Percentiles rank a stretch among this genome's conserved stretches.
phyloP scores from a whole-genome alignment of 1,284 basidiomycete genomes.

The Apiotrichum mycotoxinovorans region DNA sequence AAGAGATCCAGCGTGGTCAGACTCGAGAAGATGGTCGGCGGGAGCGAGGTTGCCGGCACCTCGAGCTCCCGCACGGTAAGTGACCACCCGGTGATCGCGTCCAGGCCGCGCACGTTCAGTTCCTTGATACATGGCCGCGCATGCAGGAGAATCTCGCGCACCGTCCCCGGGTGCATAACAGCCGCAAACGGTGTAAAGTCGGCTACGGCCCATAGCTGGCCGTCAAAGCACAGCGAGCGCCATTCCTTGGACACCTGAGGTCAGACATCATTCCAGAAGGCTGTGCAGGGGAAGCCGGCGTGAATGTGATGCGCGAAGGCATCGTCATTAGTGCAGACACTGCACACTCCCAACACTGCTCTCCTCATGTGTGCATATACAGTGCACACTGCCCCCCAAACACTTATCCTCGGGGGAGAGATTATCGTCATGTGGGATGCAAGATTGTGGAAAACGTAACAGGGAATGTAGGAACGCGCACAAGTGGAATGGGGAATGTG shows the following conservation, averaged over 20 bases:
- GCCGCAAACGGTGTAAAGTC: slow-evolving; percentile 62
- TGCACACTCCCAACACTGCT: no score
- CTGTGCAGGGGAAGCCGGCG: no score
- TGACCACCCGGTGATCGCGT: slow-evolving; percentile 53
- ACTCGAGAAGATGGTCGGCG: slow-evolving; percentile 14
- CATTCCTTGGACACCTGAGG: slow-evolving; percentile 77
- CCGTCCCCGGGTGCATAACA: slow-evolving; percentile 36
- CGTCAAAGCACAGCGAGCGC: slow-evolving; percentile 75
- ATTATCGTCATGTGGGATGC: background rate
- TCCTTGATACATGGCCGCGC: slow-evolving; percentile 64
- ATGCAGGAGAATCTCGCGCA: slow-evolving; percentile 27
- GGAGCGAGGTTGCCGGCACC: background rate
- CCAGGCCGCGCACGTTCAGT: slow-evolving; percentile 66
- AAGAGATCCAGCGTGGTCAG: slow-evolving; percentile 62
- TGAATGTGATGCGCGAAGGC: no score
- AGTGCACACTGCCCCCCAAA: no score
- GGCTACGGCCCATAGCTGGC: slow-evolving; percentile 73
- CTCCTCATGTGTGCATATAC: no score
- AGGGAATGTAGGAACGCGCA: no score
- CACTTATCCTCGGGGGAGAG: no score
- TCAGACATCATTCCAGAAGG: no score
- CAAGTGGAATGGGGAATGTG: no score
- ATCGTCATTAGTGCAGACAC: no score
- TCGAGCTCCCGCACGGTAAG: slow-evolving; percentile 14
- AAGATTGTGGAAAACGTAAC: no score